These are phyloP conservation scores for Trichoderma reesei DNA, from an alignment of 495 filamentous ascomycete species.

Conservation along the genomic window DNA sequence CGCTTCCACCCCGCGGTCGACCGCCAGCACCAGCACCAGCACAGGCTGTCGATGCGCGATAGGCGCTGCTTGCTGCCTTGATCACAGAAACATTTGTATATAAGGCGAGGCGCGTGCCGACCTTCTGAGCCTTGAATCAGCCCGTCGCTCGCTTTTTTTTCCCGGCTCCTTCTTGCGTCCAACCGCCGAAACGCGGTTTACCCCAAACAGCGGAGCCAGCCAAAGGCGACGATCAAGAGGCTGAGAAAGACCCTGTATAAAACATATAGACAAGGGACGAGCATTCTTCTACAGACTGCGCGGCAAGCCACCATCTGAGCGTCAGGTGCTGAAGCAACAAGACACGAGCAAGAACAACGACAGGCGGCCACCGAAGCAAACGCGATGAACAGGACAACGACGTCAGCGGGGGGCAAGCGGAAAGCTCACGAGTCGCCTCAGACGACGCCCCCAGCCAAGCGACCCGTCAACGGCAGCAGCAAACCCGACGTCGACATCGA, in stretches of 20 bases:
- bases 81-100: background rate
- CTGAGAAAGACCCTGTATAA: background rate
- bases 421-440: constrained; percentile 31
- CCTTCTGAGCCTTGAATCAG: no score
- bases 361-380: background rate
- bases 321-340: background rate
- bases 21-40: background rate
- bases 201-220: no score
- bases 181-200: no score
- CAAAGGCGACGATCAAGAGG: background rate
- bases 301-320: background rate
- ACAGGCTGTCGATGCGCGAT: background rate
- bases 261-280: background rate
- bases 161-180: no score
- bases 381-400: constrained; percentile 31
- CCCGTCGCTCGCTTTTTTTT: no score
- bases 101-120: background rate
- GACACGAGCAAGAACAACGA: background rate
- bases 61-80: background rate
- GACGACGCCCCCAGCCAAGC: constrained; percentile 36
- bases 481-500: constrained; percentile 30
- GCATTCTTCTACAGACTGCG: background rate
- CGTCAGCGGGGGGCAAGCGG: constrained; percentile 36
- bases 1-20: background rate
- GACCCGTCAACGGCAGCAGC: constrained; percentile 38